Percentiles rank a stretch among this genome's conserved stretches.
Evolutionary conservation across 129 eudicot genomes (phyloP).

Genomic region (Arctium minus): DNA sequence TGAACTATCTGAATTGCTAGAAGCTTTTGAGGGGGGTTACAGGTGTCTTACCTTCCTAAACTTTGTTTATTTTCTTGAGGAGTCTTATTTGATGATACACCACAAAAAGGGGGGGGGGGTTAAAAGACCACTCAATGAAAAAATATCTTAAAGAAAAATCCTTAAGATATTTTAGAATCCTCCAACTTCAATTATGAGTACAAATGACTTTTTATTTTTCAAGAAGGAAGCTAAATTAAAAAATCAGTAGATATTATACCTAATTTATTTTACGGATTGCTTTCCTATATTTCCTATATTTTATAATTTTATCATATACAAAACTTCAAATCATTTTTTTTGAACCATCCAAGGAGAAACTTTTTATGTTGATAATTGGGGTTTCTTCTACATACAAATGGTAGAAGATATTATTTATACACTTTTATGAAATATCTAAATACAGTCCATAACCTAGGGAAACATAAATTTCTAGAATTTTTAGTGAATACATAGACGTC

Average conservation of each 20-base stretch:
- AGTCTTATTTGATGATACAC: background rate
- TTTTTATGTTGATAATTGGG: background rate
- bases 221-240: background rate
- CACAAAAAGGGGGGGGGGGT: background rate
- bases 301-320: background rate
- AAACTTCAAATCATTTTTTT: too few species aligned
- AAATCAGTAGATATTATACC: background rate
- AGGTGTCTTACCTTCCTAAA: constrained; percentile 42
- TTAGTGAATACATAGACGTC: background rate
- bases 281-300: too few species aligned
- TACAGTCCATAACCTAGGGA: background rate
- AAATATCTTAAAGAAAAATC: background rate
- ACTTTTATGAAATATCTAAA: background rate
- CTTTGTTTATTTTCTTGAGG: background rate
- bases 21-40: constrained; percentile 80
- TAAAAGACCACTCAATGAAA: background rate
- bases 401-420: background rate
- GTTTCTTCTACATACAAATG: background rate
- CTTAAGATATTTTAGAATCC: background rate
- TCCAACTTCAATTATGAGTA: background rate
- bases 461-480: too few species aligned
- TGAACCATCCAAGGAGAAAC: background rate
- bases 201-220: background rate
- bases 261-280: background rate
- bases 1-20: constrained; percentile 78